Percentiles rank a stretch among this genome's conserved stretches.
phyloP scores from a whole-genome alignment of 164 flowering plant species.

The Akebia trifoliata region DNA sequence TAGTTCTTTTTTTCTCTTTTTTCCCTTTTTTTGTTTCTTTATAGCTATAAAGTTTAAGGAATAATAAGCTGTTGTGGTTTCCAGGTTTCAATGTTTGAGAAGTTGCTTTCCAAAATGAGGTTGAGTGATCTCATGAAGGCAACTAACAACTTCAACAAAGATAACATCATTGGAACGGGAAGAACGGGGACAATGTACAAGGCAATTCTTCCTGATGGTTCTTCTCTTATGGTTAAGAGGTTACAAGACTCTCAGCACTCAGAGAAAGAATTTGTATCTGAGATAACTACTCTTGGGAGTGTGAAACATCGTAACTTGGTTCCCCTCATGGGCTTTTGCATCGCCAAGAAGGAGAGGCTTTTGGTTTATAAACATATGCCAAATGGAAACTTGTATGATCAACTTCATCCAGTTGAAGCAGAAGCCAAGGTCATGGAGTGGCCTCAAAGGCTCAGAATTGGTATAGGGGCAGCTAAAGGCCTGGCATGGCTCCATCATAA shows the following conservation, averaged over 20 bases:
- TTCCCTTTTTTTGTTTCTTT: neutral
- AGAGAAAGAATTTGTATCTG: conserved; percentile 25
- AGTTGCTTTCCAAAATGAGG: conserved; percentile 55
- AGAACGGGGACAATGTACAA: conserved; percentile 27
- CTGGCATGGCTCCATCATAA: conserved; percentile 22
- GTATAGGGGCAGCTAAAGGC: conserved; percentile 19
- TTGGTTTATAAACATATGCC: conserved; percentile 16
- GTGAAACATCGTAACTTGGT: conserved; percentile 30
- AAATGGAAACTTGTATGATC: conserved; percentile 17
- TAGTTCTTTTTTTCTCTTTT: conserved; percentile 13
- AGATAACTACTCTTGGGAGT: conserved; percentile 22
- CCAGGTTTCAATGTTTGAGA: conserved; percentile 54
- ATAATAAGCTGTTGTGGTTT: neutral
- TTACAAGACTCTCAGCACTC: conserved; percentile 17
- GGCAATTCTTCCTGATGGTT: conserved; percentile 24
- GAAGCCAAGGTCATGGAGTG: conserved; percentile 12
- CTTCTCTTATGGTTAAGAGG: conserved; percentile 22
- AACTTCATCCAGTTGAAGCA: conserved; percentile 2
- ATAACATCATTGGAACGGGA: conserved; percentile 24
- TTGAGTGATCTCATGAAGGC: conserved; percentile 73
- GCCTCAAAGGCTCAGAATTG: conserved; percentile 17
- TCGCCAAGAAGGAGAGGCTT: conserved; percentile 13
- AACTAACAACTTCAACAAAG: conserved; percentile 13
- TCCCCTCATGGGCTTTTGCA: conserved; percentile 21
- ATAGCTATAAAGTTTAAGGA: neutral